Conservation (phyloP, 129 eudicot genomes). For the Flaveria ramosissima region DNA sequence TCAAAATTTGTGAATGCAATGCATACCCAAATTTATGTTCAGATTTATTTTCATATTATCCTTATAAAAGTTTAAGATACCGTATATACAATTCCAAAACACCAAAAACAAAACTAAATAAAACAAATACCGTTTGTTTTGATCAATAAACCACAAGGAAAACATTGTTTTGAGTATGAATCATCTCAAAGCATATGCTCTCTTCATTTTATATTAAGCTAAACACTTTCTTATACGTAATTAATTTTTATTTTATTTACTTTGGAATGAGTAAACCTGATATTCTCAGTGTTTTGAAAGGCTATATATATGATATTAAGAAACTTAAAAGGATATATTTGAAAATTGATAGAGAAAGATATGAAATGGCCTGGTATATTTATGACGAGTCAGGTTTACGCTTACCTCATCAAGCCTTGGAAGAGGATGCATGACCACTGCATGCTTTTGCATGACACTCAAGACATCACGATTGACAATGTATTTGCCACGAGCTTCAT, state of each 20-base stretch:
- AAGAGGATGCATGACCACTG: constrained; percentile 97
- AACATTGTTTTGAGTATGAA: neutral
- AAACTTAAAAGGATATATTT: neutral
- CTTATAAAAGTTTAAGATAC: neutral
- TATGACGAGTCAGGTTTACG: neutral
- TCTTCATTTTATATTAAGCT: neutral
- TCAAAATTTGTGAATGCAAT: neutral
- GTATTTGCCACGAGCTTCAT: constrained; percentile 92
- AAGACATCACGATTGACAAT: constrained; percentile 64
- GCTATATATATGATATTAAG: neutral
- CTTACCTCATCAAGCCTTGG: constrained; percentile 97
- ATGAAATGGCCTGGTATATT: neutral
- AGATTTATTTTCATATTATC: neutral
- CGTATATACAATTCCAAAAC: neutral
- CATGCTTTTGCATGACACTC: constrained; percentile 88
- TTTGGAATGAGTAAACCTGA: neutral
- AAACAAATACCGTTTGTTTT: neutral
- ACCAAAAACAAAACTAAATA: neutral
- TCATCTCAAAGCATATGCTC: neutral
- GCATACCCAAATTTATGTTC: neutral
- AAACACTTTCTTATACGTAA: neutral
- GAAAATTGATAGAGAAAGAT: neutral
- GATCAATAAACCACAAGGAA: neutral
- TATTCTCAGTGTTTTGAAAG: neutral
- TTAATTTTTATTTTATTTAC: neutral